Percentiles rank a stretch among this genome's conserved stretches.
Conservation (phyloP, 1,284 basidiomycete species). For the Melampsora americana region DNA sequence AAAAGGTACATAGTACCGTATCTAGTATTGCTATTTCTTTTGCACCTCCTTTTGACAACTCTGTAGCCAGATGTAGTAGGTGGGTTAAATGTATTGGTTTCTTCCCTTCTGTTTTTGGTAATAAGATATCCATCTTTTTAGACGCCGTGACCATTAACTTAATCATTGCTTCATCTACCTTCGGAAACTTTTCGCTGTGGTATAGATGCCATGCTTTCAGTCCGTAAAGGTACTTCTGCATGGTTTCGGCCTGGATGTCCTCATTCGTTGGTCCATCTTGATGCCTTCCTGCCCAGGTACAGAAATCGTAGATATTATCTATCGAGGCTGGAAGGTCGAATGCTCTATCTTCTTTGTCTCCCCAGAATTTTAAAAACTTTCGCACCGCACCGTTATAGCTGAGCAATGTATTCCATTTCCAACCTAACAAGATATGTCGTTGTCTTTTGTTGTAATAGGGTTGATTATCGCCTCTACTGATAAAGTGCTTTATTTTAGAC, state of each 20-base stretch:
- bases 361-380: constrained; percentile 4
- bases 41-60: no score
- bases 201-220: no score
- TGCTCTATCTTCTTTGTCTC: not conserved
- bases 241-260: not conserved
- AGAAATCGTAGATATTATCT: not conserved
- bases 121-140: not conserved
- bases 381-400: not conserved
- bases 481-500: no score
- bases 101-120: no score
- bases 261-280: not conserved
- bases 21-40: no score
- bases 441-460: no score
- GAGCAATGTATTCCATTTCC: constrained; percentile 10
- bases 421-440: not conserved
- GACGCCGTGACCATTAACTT: not conserved
- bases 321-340: not conserved
- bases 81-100: no score
- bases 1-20: no score
- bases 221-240: constrained; percentile 2
- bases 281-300: constrained; percentile 7
- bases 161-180: not conserved
- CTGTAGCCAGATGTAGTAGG: no score
- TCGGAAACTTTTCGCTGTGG: not conserved
- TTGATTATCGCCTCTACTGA: no score